Base-by-base conservation (phyloP, 768 basidiomycete species). In the Amylocystis lapponica region DNA sequence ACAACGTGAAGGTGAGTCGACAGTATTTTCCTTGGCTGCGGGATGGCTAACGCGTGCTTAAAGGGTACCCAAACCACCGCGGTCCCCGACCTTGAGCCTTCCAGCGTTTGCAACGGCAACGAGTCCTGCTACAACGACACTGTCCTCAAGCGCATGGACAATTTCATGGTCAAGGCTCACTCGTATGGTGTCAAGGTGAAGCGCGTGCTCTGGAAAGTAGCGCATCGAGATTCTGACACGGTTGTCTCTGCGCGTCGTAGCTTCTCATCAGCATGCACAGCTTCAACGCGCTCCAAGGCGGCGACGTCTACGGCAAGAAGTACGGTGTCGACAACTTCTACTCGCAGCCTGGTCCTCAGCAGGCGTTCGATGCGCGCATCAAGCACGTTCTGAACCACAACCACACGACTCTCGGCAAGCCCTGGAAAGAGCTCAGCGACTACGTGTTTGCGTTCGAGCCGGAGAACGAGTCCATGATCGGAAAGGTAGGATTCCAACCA, bases 361-460 rank as follows among this genome's bases (percentile, higher is more conserved):
- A 34, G 49, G 59, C 39, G 48, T 68, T 69, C 49, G 66, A 69
- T 46, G 56, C 60, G 38, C 65, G 67, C 13, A 61, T 70, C 25
- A 53, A 49, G 21, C 60, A 68, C 50, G 57, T 68, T 42, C 54
- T 68, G 32, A 66, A 67, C 48, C 67, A 70, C 49, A 58, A 60
- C 38, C 66, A 68, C 50, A 49, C 53, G 13, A 57, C 61, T 13
- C 55, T 70, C 17, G 60, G 58, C 1, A 53, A 56, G 41, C 64
- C 66, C 3, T 68, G 68, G 68, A 66, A 63, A 44, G 57, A 65
- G 36, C 54, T 69, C 4, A 55, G 39, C 35, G 57, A 60, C 19
- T 60, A 69, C 46, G 66, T 69, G 41, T 66, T 67, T 39, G 68
- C 56, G 1, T 62, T 62, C 42, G 64, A 67, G 54, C 63, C 66